Evolutionary conservation across 768 basidiomycete genomes (phyloP).

Genomic region (Termitomyces sp.): DNA sequence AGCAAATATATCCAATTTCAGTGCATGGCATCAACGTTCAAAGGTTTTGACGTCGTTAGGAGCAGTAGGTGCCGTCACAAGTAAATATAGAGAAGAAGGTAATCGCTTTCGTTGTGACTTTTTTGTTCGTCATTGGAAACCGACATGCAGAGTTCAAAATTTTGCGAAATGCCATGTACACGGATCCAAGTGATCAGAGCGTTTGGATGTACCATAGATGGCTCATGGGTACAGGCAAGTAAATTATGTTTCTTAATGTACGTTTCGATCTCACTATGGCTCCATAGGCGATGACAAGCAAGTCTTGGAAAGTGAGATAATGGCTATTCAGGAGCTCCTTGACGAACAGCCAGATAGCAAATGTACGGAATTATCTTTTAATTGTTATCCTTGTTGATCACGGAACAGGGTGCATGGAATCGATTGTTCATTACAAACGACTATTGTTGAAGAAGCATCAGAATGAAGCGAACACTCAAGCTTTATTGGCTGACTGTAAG

Average conservation of each 20-base stretch:
- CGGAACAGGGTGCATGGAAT: constrained; percentile 87
- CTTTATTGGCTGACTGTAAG: constrained; percentile 21
- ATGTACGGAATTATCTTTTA: constrained; percentile 45
- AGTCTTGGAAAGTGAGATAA: constrained; percentile 70
- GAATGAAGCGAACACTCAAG: constrained; percentile 3
- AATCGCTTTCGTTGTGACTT: not conserved
- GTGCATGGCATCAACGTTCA: constrained; percentile 97
- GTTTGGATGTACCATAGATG: constrained; percentile 99
- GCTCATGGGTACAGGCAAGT: constrained; percentile 77
- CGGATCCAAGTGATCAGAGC: constrained; percentile 93
- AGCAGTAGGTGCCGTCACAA: constrained; percentile 48
- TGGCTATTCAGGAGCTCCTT: constrained; percentile 74
- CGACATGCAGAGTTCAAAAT: constrained; percentile 76
- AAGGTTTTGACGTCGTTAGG: constrained; percentile 71
- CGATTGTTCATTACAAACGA: constrained; percentile 77
- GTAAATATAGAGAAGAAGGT: constrained; percentile 68
- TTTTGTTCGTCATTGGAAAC: not conserved
- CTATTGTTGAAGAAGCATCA: constrained; percentile 53
- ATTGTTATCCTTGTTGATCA: not conserved
- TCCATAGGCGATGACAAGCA: constrained; percentile 51
- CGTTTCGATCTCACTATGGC: not conserved
- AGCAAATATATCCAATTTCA: constrained; percentile 94
- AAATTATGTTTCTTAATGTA: not conserved
- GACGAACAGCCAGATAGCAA: constrained; percentile 90
- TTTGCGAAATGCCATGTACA: constrained; percentile 91